These are phyloP conservation scores for Coemansia sp. DNA, from an alignment of 192 early-diverging fungal species.

Conservation along the genomic window DNA sequence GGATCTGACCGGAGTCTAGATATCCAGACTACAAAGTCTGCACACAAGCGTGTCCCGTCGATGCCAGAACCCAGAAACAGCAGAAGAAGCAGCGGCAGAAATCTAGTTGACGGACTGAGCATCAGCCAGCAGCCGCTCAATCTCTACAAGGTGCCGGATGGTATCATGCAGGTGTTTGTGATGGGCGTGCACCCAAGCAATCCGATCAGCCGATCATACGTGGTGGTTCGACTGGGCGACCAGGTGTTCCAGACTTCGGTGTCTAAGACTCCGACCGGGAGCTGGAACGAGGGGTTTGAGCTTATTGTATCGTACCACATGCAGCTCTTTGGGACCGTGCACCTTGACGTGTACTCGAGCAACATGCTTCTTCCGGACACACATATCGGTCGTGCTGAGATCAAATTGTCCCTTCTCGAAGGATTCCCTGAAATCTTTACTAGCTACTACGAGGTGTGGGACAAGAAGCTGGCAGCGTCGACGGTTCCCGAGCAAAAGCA, in stretches of 20 bases:
- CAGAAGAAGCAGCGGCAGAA: neutral
- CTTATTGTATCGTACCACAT: constrained; percentile 68
- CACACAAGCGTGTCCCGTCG: constrained; percentile 17
- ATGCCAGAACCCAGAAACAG: constrained; percentile 20
- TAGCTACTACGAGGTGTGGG: constrained; percentile 78
- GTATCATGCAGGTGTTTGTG: constrained; percentile 62
- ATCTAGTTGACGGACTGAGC: constrained; percentile 35
- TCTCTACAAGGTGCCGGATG: constrained; percentile 52
- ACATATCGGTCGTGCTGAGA: constrained; percentile 68
- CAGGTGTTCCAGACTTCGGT: constrained; percentile 65
- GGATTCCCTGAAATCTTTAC: constrained; percentile 70
- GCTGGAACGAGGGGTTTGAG: constrained; percentile 75
- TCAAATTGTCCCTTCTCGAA: constrained; percentile 60
- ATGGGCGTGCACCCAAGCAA: constrained; percentile 61
- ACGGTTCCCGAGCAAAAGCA: constrained; percentile 62
- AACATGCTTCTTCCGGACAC: constrained; percentile 64
- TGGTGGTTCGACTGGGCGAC: constrained; percentile 65
- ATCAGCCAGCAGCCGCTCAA: constrained; percentile 55
- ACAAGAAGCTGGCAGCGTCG: constrained; percentile 62
- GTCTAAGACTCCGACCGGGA: constrained; percentile 57
- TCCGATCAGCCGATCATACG: constrained; percentile 63
- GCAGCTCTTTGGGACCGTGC: constrained; percentile 71
- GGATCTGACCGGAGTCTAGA: neutral
- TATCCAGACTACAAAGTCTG: neutral
- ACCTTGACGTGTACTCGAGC: constrained; percentile 69